phyloP scores from a whole-genome alignment of 192 early-diverging fungal species.

The Podila verticillata region DNA sequence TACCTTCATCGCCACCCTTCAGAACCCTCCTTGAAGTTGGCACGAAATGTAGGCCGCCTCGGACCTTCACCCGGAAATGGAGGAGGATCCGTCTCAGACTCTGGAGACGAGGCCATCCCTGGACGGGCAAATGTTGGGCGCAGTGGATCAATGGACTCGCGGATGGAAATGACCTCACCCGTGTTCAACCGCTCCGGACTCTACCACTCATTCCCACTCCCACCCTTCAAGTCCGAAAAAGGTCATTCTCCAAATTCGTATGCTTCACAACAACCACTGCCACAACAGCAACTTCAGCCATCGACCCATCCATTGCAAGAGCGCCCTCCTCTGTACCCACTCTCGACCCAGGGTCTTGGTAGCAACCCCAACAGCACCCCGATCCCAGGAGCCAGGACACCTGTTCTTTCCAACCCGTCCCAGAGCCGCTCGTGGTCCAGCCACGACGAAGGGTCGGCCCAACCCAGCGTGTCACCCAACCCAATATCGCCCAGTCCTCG shows the following conservation, averaged over 20 bases:
- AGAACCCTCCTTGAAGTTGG: constrained; percentile 9
- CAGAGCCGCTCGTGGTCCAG: constrained; percentile 6
- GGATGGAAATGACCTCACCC: not conserved
- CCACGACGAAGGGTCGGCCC: not conserved
- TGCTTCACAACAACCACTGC: not conserved
- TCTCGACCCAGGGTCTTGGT: constrained; percentile 13
- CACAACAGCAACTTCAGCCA: too few relatives aligned
- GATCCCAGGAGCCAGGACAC: not conserved
- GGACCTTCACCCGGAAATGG: not conserved
- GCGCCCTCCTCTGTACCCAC: constrained; percentile 14
- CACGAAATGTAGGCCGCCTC: not conserved
- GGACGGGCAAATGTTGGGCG: not conserved
- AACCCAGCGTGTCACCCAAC: not conserved
- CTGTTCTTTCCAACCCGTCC: not conserved
- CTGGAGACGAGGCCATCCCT: constrained; percentile 14
- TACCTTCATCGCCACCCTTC: constrained; percentile 20
- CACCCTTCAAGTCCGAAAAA: not conserved
- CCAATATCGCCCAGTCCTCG: not conserved
- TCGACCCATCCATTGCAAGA: constrained; percentile 11
- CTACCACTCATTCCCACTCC: not conserved
- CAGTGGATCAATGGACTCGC: not conserved
- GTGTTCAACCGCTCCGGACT: not conserved
- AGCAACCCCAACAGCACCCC: not conserved
- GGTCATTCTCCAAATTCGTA: not conserved
- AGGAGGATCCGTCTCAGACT: constrained; percentile 17